Evolutionary conservation across 345 rosid genomes (phyloP), one percentile per base, ranked within the genome.

Genomic region (Acer negundo): DNA sequence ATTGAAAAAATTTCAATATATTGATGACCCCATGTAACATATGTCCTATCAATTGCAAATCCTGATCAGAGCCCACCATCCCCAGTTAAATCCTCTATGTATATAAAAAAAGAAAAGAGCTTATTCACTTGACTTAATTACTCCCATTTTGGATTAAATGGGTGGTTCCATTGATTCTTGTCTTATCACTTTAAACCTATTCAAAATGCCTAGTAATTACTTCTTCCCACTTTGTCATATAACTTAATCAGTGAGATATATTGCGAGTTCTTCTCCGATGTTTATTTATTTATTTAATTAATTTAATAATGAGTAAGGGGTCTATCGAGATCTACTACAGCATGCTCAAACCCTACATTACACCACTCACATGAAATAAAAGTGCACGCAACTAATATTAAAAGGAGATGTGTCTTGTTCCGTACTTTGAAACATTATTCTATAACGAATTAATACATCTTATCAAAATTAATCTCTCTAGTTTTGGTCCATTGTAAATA

Each of bases 21-120:
- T 77, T 77, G 28, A 56, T 42, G 70, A 70, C 19, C 64, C 61
- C 74, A 58, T 71, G 15, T 66, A 64, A 59, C 46, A 16, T 71
- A 42, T 70, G 63, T 79, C 65, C 73, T 15, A 10, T 59, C 70
- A 66, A 62, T 73, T 78, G 82, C 78, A 75, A 78, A 82, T 80
- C 88, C 84, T 77, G 51, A 58, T 85, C 86, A 80, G 61, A 82
- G 58, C 73, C 83, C 84, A 76, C 85, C 69, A 31, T 13, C 46
- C 51, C 66, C 7, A 10, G 12, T 56, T 24, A 44, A 67, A 42
- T 31, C 38, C 19, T 3, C 1, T 17, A 22, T 31, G 9, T 42
- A 42, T 8, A 7, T 42, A 2, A 49, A 63, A 59, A 7, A 0
- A 31, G 19, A 3, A 53, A 51, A 26, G 51, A 44, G 71, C 62